Percentiles rank a stretch among this genome's conserved stretches.
These are phyloP conservation scores for Oryza longistaminata DNA, from an alignment of 176 grass and related monocot species.

Conservation along the genomic window DNA sequence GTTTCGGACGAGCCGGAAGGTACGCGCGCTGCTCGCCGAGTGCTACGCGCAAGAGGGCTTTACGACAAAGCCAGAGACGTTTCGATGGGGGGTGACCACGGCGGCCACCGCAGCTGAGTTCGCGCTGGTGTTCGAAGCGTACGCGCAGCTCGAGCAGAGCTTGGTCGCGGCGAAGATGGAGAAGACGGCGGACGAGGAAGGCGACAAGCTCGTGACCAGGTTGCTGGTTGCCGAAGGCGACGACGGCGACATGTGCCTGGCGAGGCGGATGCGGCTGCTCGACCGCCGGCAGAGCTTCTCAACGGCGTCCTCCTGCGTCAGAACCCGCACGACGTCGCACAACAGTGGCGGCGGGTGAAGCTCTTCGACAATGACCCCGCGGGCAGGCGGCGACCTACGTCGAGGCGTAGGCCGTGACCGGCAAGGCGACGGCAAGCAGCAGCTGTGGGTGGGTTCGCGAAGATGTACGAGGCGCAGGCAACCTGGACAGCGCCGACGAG, in stretches of 20 bases:
- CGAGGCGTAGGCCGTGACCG: too few species aligned
- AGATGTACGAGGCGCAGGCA: constrained; percentile 42
- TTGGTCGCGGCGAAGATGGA: constrained; percentile 64
- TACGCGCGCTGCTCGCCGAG: constrained; percentile 53
- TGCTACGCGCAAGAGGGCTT: constrained; percentile 43
- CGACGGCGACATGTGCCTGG: neutral
- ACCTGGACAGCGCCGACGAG: constrained; percentile 51
- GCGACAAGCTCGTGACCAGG: constrained; percentile 48
- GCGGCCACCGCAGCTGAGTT: constrained; percentile 65
- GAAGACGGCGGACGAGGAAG: constrained; percentile 61
- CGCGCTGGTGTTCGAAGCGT: constrained; percentile 78
- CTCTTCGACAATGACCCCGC: constrained; percentile 72
- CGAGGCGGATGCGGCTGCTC: constrained; percentile 64
- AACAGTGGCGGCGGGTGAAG: constrained; percentile 85
- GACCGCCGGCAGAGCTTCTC: constrained; percentile 64
- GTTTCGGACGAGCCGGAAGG: constrained; percentile 68
- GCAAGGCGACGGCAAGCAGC: constrained; percentile 78
- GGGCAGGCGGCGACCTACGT: constrained; percentile 69
- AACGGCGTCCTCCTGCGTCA: constrained; percentile 49
- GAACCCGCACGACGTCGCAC: constrained; percentile 82
- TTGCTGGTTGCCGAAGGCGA: too few species aligned
- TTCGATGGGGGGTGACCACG: constrained; percentile 70
- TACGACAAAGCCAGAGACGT: constrained; percentile 73
- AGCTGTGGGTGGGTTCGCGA: constrained; percentile 82
- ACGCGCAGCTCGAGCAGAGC: constrained; percentile 77